Base-by-base conservation (phyloP, 2,329 filamentous ascomycete species). In the Apiospora hydei region DNA sequence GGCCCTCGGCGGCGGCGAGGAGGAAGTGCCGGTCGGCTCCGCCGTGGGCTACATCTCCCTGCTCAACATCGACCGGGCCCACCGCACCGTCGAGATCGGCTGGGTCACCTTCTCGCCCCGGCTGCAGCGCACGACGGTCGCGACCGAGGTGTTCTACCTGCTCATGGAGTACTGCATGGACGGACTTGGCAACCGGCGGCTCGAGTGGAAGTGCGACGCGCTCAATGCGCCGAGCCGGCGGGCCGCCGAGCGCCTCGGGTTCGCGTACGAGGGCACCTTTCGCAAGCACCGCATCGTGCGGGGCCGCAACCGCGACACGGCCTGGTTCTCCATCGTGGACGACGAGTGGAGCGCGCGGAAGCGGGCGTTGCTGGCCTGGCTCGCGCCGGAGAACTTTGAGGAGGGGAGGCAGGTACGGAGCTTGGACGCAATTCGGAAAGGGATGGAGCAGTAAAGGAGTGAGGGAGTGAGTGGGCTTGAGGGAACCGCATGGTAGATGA, bases 201-300 rank as follows among this genome's bases (percentile, higher is more conserved):
- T 91, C 4, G 90, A 92, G 78, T 92, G 91, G 90, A 92, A 92
- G 76, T 89, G 88, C 70, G 86, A 92, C 77, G 75, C 83, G 21
- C 80, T 89, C 14, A 92, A 92, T 76, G 81, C 75, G 47, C 82
- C 85, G 0, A 90, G 88, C 64, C 81, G 84, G 18, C 81, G 84
- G 4, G 90, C 90, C 0, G 91, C 90, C 0, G 71, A 81, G 74
- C 81, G 91, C 2, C 78, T 91, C 11, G 91, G 91, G 0, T 92
- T 92, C 75, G 78, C 78, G 0, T 88, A 81, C 75, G 90, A 93
- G 78, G 91, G 91, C 0, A 76, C 85, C 0, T 91, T 92, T 73
- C 83, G 89, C 70, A 88, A 90, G 73, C 89, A 92, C 77, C 85
- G 91, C 85, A 83, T 92, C 43, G 76, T 87, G 10, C 90, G 88